These are phyloP conservation scores for Camellia japonica DNA, from an alignment of 148 eudicot species.

Conservation along the genomic window DNA sequence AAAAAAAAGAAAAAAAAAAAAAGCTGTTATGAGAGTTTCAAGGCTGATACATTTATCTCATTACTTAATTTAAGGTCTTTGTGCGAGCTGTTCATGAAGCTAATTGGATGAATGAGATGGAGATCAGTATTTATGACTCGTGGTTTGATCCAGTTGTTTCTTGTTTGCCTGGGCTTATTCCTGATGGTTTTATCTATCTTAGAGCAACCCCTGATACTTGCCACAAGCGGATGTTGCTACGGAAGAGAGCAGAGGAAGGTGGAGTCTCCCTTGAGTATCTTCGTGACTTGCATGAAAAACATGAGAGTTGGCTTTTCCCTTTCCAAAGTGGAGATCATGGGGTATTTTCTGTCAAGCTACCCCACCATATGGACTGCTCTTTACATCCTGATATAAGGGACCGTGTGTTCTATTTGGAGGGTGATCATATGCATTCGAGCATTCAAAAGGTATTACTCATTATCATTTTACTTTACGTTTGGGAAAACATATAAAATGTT, in stretches of 20 bases:
- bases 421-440: conserved; percentile 90
- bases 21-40: background rate
- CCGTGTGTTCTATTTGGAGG: conserved; percentile 79
- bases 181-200: conserved; percentile 93
- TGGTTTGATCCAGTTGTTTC: conserved; percentile 99
- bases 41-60: conserved; percentile 20
- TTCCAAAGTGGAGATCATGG: conserved; percentile 71
- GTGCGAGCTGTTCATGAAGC: conserved; percentile 99
- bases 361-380: conserved; percentile 46
- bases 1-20: too few relatives aligned
- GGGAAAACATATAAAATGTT: background rate
- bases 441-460: conserved; percentile 33
- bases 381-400: conserved; percentile 70
- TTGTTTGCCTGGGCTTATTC: conserved; percentile 84
- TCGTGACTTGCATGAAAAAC: conserved; percentile 86
- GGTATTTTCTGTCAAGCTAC: conserved; percentile 64
- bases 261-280: conserved; percentile 84
- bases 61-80: conserved; percentile 59
- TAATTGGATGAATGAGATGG: conserved; percentile 99
- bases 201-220: conserved; percentile 98
- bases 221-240: conserved; percentile 88
- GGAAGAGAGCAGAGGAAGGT: conserved; percentile 88
- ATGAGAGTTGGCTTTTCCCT: conserved; percentile 95
- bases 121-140: conserved; percentile 90
- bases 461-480: background rate